Evolutionary conservation across 768 basidiomycete genomes (phyloP).

Genomic region (Suillus discolor): DNA sequence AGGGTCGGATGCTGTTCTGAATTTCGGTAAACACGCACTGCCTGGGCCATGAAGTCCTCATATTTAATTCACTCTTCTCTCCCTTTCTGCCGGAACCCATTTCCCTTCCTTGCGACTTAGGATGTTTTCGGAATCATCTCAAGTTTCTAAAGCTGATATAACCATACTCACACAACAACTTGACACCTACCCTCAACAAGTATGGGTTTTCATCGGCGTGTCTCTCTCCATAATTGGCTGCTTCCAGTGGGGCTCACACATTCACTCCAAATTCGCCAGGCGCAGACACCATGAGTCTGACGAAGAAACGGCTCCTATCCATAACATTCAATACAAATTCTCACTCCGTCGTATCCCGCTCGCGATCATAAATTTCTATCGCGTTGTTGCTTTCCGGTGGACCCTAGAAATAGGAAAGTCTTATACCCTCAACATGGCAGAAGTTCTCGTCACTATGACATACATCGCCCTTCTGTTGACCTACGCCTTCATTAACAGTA

Average conservation of each 20-base stretch:
- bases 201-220: conserved; percentile 20
- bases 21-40: too few species aligned
- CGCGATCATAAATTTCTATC: conserved; percentile 45
- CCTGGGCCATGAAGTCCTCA: too few species aligned
- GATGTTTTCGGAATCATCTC: background rate
- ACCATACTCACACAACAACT: too few species aligned
- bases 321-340: conserved; percentile 32
- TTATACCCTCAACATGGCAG: conserved; percentile 40
- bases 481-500: conserved; percentile 49
- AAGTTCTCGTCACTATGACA: conserved; percentile 46
- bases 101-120: too few species aligned
- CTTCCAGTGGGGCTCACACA: conserved; percentile 28
- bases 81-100: too few species aligned
- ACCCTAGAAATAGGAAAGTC: conserved; percentile 46
- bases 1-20: too few species aligned
- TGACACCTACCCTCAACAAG: conserved; percentile 9
- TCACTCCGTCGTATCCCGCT: conserved; percentile 39
- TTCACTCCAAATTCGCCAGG: conserved; percentile 22
- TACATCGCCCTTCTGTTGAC: conserved; percentile 49
- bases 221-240: conserved; percentile 22
- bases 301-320: conserved; percentile 16
- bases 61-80: too few species aligned
- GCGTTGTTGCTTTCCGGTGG: conserved; percentile 51
- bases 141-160: background rate
- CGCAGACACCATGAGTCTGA: conserved; percentile 14